Evolutionary conservation across 306 rosid genomes (phyloP).

Genomic region (Malus fusca): DNA sequence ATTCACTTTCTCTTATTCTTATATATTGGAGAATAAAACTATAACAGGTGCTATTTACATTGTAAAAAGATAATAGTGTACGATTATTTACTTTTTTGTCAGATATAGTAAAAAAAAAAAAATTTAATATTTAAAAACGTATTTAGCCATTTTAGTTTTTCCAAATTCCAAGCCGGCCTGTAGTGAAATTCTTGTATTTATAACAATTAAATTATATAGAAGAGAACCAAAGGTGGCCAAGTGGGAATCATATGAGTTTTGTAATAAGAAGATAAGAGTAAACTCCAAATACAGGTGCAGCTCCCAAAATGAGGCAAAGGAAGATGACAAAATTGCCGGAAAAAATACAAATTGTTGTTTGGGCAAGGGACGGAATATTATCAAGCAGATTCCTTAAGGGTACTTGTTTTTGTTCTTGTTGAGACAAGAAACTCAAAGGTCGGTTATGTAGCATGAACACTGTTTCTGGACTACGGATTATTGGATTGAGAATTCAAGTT

Average conservation of each 20-base stretch:
- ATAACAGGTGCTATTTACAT: no score
- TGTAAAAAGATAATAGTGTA: no score
- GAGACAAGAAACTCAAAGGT: background rate
- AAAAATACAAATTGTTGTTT: background rate
- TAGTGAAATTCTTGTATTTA: no score
- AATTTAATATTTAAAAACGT: no score
- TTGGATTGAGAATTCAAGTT: no score
- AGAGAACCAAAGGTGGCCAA: slow-evolving; percentile 4
- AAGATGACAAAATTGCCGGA: slow-evolving; percentile 23
- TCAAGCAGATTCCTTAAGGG: slow-evolving; percentile 25
- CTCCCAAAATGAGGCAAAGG: slow-evolving; percentile 1
- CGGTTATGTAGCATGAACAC: background rate
- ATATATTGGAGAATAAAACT: no score
- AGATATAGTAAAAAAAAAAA: no score
- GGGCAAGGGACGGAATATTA: slow-evolving; percentile 32
- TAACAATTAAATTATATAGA: no score
- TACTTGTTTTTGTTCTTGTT: background rate
- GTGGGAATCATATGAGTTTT: background rate
- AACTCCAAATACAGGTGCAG: background rate
- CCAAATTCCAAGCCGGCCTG: no score
- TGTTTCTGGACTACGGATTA: background rate
- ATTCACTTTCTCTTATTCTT: no score
- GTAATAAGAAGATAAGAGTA: background rate
- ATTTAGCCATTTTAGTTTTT: no score
- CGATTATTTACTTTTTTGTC: no score